Evolutionary conservation across 73 alveolate species (phyloP), one percentile per base, ranked within the genome.

Genomic region (Paramecium octaurelia): DNA sequence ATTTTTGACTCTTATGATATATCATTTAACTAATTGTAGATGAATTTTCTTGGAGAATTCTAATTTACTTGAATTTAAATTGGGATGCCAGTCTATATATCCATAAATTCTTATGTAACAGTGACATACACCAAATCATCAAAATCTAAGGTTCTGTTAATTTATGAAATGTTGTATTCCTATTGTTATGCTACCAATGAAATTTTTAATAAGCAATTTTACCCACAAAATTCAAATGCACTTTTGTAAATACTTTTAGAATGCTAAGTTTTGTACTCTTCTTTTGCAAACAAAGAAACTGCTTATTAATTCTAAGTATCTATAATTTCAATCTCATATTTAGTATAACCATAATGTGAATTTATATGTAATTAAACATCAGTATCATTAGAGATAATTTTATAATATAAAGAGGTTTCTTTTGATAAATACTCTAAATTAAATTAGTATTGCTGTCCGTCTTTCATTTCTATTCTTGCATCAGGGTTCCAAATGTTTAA

Each of bases 51-150:
- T 6, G 91, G 91, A 14, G 42, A 34, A 64, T 12, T 2, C 24
- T 80, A 8, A 40, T 44, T 80, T 0, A 80, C 73, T 31, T 40
- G 18, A 18, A 80, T 64, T 80, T 48, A 80, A 12, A 20, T 48
- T 44, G 87, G 75, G 2, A 46, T 23, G 6, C 91, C 91, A 80
- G 11, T 42, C n/a, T 42, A 8, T 42, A 80, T 21, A 31, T 80
- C 91, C 70, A 80, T 80, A 80, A 43, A 80, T 48, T 80, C 48
- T 46, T 80, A 24, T 44, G 70, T 42, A 10, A 80, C 27, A 12
- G 73, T 46, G 3, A 80, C 44, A 35, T 80, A 31, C 14, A 80
- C 91, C 12, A 24, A 20, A 46, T 80, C 91, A 48, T 80, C 73
- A 44, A 24, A 44, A 43, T 80, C 46, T 42, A 44, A 23, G 21